A percentile compares a stretch with the other conserved stretches of the same genome.
Conservation (phyloP, 2,329 filamentous ascomycete genomes). For the Ophiostoma himal-ulmi region DNA sequence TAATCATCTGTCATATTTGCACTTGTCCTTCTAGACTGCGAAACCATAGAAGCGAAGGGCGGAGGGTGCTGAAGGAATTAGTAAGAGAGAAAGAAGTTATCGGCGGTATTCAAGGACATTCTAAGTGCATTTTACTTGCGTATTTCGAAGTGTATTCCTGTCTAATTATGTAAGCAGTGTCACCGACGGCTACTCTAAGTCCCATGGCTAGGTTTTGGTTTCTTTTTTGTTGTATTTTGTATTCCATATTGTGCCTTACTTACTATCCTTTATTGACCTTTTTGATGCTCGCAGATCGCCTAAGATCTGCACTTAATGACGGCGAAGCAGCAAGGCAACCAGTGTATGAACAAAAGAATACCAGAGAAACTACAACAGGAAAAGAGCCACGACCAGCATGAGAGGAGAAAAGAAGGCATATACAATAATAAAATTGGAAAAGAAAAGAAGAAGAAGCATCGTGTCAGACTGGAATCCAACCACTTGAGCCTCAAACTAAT, state of each 20-base stretch:
- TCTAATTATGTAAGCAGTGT: neutral
- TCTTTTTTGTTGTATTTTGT: neutral
- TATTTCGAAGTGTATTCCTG: too few relatives aligned
- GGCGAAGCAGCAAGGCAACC: neutral
- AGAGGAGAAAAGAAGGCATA: too few relatives aligned
- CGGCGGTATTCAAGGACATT: neutral
- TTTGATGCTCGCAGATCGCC: neutral
- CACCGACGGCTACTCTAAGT: neutral
- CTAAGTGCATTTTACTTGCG: too few relatives aligned
- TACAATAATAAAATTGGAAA: neutral
- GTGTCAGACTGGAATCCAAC: neutral
- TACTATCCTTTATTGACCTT: neutral
- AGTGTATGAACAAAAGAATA: neutral
- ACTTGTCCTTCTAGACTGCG: neutral
- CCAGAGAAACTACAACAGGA: too few relatives aligned
- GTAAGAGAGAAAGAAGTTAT: neutral
- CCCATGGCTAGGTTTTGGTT: neutral
- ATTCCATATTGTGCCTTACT: too few relatives aligned
- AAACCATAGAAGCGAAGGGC: neutral
- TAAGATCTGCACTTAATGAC: neutral
- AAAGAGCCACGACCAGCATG: too few relatives aligned
- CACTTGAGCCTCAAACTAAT: neutral
- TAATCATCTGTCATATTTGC: conserved; percentile 1
- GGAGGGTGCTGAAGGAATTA: neutral
- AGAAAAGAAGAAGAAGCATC: neutral